Evolutionary conservation across 768 basidiomycete species (phyloP), one percentile per base, ranked within the genome.

Genomic region (Suillus bovinus): DNA sequence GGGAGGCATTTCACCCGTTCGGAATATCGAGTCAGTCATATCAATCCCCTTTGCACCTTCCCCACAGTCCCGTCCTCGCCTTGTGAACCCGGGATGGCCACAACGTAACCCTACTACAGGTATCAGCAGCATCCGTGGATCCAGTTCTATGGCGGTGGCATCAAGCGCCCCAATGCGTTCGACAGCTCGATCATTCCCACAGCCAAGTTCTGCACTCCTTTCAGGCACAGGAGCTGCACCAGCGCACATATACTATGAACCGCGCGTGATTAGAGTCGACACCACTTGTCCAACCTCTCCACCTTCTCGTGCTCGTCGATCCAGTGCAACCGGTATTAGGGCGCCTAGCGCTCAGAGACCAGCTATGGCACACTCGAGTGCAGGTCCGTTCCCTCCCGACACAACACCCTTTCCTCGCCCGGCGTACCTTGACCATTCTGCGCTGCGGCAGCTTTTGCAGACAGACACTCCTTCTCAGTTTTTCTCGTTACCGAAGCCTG

Each of bases 361-460:
- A 13, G 67, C 73, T 49, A 68, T 72, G 29, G 55, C 66, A 8
- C 77, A 77, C 64, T 66, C 71, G 65, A 71, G 69, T 63, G 56
- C 16, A 16, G 36, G 36, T 11, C 36, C 63, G 64, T 72, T 64
- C 65, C 73, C 64, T 69, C 69, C 63, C 61, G 73, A 73, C 62
- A 70, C 69, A 52, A 73, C 66, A 31, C 70, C 77, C 39, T 93
- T 88, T 73, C 77, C 84, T 53, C 84, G 86, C 22, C 92, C 92
- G 1, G 76, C 85, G 0, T 94, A 94, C 73, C 81, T 94, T 60
- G 89, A 91, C 47, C 81, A 90, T 72, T 91, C 91, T 2, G 84
- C 89, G 1, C 76, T 94, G 61, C 86, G 89, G 60, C 79, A 92
- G 67, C 73, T 90, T 58, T 77, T 93, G 10, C 86, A 86, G 61